A percentile compares a stretch with the other conserved stretches of the same genome.
phyloP scores from a whole-genome alignment of 75 land plant species.

The Pinus taeda region DNA sequence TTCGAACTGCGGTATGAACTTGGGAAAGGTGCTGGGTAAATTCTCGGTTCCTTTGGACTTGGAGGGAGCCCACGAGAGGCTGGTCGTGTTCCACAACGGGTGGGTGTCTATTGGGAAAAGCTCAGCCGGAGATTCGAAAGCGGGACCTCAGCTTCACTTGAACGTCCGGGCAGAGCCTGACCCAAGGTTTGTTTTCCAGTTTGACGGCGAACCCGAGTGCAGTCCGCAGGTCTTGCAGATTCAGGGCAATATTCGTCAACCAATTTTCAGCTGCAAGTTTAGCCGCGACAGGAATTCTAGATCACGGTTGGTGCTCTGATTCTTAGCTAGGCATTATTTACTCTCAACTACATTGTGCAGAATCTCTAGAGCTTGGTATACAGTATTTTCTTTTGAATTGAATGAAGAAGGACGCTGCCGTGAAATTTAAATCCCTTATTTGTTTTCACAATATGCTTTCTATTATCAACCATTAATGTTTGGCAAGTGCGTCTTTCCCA shows the following conservation, averaged over 20 bases:
- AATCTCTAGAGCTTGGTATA: no score
- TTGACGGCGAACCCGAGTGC: constrained; percentile 66
- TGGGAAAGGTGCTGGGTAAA: constrained; percentile 34
- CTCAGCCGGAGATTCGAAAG: constrained; percentile 6
- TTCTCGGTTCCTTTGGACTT: constrained; percentile 38
- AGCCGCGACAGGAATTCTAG: constrained; percentile 30
- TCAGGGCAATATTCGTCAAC: constrained; percentile 56
- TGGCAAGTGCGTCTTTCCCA: no score
- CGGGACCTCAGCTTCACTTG: constrained; percentile 42
- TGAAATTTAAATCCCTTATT: no score
- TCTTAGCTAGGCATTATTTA: no score
- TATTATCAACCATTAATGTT: no score
- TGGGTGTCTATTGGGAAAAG: constrained; percentile 56
- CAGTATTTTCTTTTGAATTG: no score
- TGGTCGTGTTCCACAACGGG: constrained; percentile 45
- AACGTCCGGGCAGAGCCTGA: constrained; percentile 66
- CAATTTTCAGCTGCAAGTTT: constrained; percentile 82
- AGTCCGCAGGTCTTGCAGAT: constrained; percentile 79
- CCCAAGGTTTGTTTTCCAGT: constrained; percentile 73
- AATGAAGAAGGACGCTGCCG: no score
- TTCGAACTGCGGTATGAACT: constrained; percentile 14
- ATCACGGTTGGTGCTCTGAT: constrained; percentile 27
- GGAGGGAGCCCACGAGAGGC: constrained; percentile 24
- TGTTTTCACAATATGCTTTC: no score
- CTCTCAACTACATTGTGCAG: no score